These are phyloP conservation scores for Rhodotorula toruloides DNA, from an alignment of 768 basidiomycete species.

Conservation along the genomic window DNA sequence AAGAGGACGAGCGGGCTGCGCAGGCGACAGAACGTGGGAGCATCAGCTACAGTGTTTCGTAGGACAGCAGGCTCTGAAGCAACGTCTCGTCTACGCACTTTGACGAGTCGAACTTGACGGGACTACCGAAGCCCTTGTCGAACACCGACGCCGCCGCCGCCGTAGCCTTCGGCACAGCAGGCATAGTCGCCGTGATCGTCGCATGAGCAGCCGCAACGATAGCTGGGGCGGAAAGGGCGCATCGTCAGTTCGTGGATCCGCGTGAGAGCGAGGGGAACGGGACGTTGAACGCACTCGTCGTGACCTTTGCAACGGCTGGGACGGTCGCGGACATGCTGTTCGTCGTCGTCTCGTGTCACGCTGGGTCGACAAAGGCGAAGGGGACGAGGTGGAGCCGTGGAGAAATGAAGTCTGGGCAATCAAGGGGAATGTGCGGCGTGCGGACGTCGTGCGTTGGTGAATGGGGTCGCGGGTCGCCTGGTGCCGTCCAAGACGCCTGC, in stretches of 20 bases:
- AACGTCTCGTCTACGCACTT: too few species aligned
- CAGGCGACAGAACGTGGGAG: neutral
- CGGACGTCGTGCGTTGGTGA: too few species aligned
- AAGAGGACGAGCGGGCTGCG: constrained; percentile 30
- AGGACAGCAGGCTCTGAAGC: neutral
- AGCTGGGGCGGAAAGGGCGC: constrained; percentile 3
- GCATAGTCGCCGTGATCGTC: constrained; percentile 15
- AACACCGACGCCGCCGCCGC: constrained; percentile 22
- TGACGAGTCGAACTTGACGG: constrained; percentile 11
- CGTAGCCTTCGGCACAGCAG: neutral
- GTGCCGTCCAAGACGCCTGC: too few species aligned
- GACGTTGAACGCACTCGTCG: neutral
- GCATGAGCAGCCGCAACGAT: constrained; percentile 9
- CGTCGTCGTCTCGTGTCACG: too few species aligned
- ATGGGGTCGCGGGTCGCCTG: too few species aligned
- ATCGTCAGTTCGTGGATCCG: too few species aligned
- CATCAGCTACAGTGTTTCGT: too few species aligned
- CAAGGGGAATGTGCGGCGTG: too few species aligned
- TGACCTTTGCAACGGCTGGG: neutral
- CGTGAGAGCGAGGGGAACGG: neutral
- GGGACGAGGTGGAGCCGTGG: too few species aligned
- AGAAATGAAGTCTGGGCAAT: too few species aligned
- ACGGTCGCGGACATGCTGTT: neutral
- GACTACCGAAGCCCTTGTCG: constrained; percentile 21
- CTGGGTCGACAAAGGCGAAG: too few species aligned